A percentile compares a stretch with the other conserved stretches of the same genome.
Evolutionary conservation across 805 yeast species (phyloP).

Genomic region (Suhomyces sp.): DNA sequence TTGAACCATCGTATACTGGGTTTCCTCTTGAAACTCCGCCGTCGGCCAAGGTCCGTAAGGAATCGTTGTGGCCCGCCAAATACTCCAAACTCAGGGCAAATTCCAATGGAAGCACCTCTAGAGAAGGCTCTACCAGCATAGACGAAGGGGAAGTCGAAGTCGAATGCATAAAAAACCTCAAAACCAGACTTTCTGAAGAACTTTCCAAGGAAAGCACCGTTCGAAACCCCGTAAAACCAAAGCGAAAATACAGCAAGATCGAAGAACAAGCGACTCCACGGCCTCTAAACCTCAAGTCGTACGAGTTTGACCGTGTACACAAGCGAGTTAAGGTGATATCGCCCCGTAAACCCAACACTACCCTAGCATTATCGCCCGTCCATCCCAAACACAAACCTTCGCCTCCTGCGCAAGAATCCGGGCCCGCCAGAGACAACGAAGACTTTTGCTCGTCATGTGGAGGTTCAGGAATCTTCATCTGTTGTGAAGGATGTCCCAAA

Average conservation of each 20-base stretch:
- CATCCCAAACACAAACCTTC: constrained; percentile 7
- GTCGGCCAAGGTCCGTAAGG: constrained; percentile 53
- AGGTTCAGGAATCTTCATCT: constrained; percentile 80
- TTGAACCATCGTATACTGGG: constrained; percentile 66
- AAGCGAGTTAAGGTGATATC: constrained; percentile 26
- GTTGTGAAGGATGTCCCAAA: constrained; percentile 91
- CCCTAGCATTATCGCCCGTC: constrained; percentile 13
- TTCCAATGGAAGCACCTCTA: constrained; percentile 9
- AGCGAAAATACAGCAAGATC: not conserved
- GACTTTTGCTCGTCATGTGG: constrained; percentile 93
- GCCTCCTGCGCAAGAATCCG: not conserved
- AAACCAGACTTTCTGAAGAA: constrained; percentile 13
- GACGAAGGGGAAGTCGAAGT: constrained; percentile 15
- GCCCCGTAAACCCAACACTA: constrained; percentile 28
- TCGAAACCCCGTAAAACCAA: constrained; percentile 13
- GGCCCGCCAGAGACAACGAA: constrained; percentile 50
- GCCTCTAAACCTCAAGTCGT: not conserved
- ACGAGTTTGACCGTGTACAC: not conserved
- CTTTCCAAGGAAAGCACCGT: constrained; percentile 17
- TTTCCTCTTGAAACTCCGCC: constrained; percentile 71
- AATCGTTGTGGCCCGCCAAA: constrained; percentile 50
- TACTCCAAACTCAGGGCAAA: constrained; percentile 12
- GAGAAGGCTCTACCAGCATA: constrained; percentile 12
- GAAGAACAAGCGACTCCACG: not conserved
- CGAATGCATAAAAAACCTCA: constrained; percentile 10